Evolutionary conservation across 2,329 filamentous ascomycete species (phyloP), one percentile per base, ranked within the genome.

Genomic region (Monilinia fructicola): DNA sequence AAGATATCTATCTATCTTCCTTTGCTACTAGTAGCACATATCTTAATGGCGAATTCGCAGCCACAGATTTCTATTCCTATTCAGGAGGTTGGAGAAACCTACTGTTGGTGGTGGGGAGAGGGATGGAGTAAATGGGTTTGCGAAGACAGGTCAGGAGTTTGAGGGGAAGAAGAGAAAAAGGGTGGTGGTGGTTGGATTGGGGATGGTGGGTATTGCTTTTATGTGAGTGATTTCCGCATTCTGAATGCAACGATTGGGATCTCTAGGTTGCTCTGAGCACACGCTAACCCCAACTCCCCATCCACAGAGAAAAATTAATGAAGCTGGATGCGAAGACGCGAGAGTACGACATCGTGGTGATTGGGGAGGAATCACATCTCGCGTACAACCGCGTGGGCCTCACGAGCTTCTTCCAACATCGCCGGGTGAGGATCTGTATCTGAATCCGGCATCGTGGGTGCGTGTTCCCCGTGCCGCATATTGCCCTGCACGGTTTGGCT

Each of bases 341-440:
- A 73, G 88, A 93, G 76, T 96, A 93, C 76, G 87, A 92, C 70
- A 85, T 97, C 62, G 84, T 92, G 1, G 92, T 97, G 14, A 90
- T 97, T 69, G 93, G 93, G 69, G 93, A 97, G 74, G 93, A 97
- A 76, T 82, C 90, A 26, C 90, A 97, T 79, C 81, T 96, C 64
- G 93, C 93, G 26, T 97, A 97, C 78, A 97, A 97, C 76, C 88
- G 93, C 67, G 93, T 97, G 40, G 93, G 93, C 4, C 82, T 97
- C 61, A 96, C 92, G 3, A 91, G 88, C 68, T 97, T 93, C 81
- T 97, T 97, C 76, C 88, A 92, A 72, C 92, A 96, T 78, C 85
- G 92, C 63, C 85, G 90, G 72, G 89, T 95, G 52, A 96, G 78
- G 91, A 93, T 71, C 78, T 97, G n/a, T 96, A 96, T 75, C 82